phyloP scores from a whole-genome alignment of 2,329 filamentous ascomycete species.

The Cytospora leucostoma region DNA sequence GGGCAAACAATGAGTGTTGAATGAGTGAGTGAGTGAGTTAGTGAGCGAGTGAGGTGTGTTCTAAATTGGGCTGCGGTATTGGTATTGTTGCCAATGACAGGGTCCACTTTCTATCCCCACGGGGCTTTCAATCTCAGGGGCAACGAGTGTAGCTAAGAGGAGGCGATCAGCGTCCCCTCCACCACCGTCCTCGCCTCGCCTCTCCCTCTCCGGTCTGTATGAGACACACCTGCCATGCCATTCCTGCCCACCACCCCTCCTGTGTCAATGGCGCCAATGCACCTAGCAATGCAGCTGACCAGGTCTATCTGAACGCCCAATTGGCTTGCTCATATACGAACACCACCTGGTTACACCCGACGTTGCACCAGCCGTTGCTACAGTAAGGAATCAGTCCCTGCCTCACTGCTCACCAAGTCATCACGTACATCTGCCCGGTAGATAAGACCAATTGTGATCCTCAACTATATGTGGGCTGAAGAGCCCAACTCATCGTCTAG shows the following conservation, averaged over 20 bases:
- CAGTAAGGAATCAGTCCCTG: too few species aligned
- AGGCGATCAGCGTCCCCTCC: constrained; percentile 3
- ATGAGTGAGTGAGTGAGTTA: background rate
- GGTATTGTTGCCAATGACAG: constrained; percentile 1
- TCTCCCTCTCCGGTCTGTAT: background rate
- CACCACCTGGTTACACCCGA: background rate
- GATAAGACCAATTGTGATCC: background rate
- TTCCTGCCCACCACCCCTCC: too few species aligned
- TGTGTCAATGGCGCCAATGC: background rate
- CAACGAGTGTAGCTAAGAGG: background rate
- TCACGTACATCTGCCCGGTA: background rate
- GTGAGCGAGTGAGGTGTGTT: background rate
- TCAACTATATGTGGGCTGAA: background rate
- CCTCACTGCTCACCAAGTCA: background rate
- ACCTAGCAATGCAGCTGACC: background rate
- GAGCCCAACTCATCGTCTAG: constrained; percentile 18
- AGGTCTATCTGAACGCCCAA: background rate
- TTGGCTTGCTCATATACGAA: background rate
- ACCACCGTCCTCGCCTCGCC: constrained; percentile 2
- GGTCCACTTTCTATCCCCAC: background rate
- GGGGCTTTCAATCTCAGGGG: background rate
- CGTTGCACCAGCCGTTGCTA: background rate
- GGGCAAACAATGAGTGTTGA: background rate
- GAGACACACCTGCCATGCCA: background rate
- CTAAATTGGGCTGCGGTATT: background rate